Evolutionary conservation across 2,329 filamentous ascomycete species (phyloP).

Genomic region (Aquanectria penicillioides): DNA sequence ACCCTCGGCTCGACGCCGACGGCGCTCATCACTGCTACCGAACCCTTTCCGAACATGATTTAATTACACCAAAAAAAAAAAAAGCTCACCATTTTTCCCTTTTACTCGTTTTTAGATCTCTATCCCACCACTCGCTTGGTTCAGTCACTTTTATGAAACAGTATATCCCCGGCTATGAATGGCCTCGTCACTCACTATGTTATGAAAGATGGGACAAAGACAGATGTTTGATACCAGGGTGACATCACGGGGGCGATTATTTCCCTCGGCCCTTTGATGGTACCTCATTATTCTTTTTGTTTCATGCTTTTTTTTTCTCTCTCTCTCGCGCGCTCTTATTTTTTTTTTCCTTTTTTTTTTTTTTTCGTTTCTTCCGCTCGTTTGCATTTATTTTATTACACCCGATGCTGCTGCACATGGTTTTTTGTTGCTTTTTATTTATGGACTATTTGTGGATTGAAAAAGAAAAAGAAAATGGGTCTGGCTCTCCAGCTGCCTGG

Average conservation of each 20-base stretch:
- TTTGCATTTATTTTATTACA: constrained; percentile 18
- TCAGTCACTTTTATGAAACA: constrained; percentile 35
- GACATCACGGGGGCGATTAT: constrained; percentile 22
- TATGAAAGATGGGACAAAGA: constrained; percentile 39
- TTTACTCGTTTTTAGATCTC: constrained; percentile 26
- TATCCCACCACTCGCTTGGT: constrained; percentile 28
- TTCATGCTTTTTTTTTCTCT: constrained; percentile 33
- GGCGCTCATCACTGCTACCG: constrained; percentile 37
- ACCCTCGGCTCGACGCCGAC: constrained; percentile 36
- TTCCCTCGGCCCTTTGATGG: constrained; percentile 20
- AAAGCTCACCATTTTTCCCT: constrained; percentile 26
- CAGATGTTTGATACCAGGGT: constrained; percentile 41
- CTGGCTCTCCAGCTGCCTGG: constrained; percentile 16
- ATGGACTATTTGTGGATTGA: constrained; percentile 18
- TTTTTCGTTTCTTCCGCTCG: too few species aligned
- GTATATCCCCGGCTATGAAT: constrained; percentile 35
- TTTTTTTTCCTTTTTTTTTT: constrained; percentile 19
- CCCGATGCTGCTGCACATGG: constrained; percentile 17
- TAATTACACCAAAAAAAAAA: too few species aligned
- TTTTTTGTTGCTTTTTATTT: constrained; percentile 9
- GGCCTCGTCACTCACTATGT: constrained; percentile 41
- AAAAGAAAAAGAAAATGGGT: constrained; percentile 28
- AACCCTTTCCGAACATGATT: constrained; percentile 43
- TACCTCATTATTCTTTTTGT: constrained; percentile 32
- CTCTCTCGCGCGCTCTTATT: constrained; percentile 28